Evolutionary conservation across 306 rosid genomes (phyloP).

Genomic region (Pterocarpus macrocarpus): DNA sequence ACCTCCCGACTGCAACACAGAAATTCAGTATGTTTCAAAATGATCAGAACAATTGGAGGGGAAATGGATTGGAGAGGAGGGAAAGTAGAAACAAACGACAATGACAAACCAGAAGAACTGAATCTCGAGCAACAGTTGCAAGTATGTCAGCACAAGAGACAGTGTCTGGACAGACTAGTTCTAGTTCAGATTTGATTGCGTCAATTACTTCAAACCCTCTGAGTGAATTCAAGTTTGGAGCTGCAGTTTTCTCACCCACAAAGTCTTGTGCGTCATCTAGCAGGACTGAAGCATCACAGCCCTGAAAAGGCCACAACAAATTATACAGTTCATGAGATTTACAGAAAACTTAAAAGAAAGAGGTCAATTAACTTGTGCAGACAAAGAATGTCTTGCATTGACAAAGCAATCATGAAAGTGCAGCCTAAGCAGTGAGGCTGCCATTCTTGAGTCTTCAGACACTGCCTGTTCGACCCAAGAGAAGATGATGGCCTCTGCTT

Average conservation of each 20-base stretch:
- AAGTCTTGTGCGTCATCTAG: conserved; percentile 69
- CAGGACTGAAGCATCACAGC: conserved; percentile 88
- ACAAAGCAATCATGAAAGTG: conserved; percentile 96
- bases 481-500: conserved; percentile 75
- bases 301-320: conserved; percentile 53
- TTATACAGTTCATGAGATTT: neutral
- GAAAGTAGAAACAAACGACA: neutral
- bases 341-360: neutral
- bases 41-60: neutral
- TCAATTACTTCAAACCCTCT: conserved; percentile 91
- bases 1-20: conserved; percentile 76
- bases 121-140: conserved; percentile 84
- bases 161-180: conserved; percentile 74
- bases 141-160: conserved; percentile 92
- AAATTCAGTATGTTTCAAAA: neutral
- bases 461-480: conserved; percentile 67
- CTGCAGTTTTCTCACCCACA: conserved; percentile 89
- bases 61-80: too few species aligned
- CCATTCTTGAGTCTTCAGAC: conserved; percentile 75
- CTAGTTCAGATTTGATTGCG: conserved; percentile 73
- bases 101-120: conserved; percentile 72
- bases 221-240: conserved; percentile 78
- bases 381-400: conserved; percentile 63
- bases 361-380: neutral
- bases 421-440: conserved; percentile 88